A percentile compares a stretch with the other conserved stretches of the same genome.
These are phyloP conservation scores for Echinochloa phyllopogon DNA, from an alignment of 176 grass and related monocot species.

Conservation along the genomic window DNA sequence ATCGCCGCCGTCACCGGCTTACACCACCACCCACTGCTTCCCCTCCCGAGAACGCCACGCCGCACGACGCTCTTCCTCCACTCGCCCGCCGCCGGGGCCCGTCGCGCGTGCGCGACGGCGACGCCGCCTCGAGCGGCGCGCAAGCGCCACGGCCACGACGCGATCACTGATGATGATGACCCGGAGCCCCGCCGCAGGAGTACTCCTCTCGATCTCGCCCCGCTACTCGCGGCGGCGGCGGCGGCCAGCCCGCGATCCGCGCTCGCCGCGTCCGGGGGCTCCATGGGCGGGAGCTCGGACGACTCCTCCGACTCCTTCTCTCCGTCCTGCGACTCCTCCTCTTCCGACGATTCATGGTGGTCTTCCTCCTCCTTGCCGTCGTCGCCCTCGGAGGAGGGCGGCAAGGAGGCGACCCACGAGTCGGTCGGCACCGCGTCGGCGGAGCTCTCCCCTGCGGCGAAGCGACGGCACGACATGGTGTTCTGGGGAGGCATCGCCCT, in stretches of 20 bases:
- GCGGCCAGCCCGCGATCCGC: not conserved
- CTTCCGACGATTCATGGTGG: not conserved
- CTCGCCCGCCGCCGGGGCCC: not conserved
- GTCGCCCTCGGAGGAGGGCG: not conserved
- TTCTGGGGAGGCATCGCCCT: not conserved
- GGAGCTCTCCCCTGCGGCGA: not conserved
- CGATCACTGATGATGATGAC: too few relatives aligned
- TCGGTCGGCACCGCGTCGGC: slow-evolving; percentile 27
- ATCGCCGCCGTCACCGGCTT: not conserved
- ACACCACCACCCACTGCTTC: not conserved
- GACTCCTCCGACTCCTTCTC: not conserved
- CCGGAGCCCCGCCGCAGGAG: too few relatives aligned
- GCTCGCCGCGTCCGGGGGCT: slow-evolving; percentile 33
- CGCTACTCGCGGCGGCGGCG: slow-evolving; percentile 34
- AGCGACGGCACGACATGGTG: not conserved
- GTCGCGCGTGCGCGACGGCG: not conserved
- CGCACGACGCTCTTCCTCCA: not conserved
- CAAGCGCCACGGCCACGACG: not conserved
- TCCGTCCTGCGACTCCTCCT: not conserved
- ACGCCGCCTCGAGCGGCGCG: not conserved
- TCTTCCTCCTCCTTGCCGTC: not conserved
- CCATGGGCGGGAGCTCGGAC: slow-evolving; percentile 41
- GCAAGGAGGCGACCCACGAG: not conserved
- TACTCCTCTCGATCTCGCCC: not conserved
- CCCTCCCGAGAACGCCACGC: not conserved